Conservation (phyloP, 2,329 filamentous ascomycete genomes). For the Orbilia ellipsospora region DNA sequence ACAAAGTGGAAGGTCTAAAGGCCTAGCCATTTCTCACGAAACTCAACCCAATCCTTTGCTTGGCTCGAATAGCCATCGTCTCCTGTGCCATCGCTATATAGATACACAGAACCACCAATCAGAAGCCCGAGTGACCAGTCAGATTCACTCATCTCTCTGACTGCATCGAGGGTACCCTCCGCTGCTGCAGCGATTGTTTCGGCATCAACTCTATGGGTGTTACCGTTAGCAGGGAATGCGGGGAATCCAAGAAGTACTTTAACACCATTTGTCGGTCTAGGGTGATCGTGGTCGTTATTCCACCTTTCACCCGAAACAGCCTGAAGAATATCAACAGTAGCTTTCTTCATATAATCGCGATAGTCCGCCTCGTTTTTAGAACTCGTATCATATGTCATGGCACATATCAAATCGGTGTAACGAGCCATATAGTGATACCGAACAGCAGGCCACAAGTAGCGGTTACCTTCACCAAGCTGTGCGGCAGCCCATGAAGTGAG, state of each 20-base stretch:
- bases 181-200: background rate
- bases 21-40: background rate
- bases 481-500: background rate
- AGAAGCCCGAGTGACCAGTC: background rate
- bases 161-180: background rate
- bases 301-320: slow-evolving; percentile 9
- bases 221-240: background rate
- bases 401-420: slow-evolving; percentile 8
- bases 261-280: background rate
- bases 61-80: background rate
- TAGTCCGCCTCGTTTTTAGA: background rate
- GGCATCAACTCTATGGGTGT: background rate
- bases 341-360: background rate
- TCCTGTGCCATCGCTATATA: slow-evolving; percentile 4
- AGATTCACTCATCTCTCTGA: background rate
- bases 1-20: background rate
- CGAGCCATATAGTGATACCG: background rate
- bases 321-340: background rate
- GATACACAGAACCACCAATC: slow-evolving; percentile 3
- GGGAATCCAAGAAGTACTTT: slow-evolving; percentile 6
- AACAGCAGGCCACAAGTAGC: background rate
- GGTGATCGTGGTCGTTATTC: background rate
- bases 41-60: background rate
- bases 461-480: no score
- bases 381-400: background rate